These are phyloP conservation scores for Penicillium canescens DNA, from an alignment of 495 filamentous ascomycete genomes.

Conservation along the genomic window DNA sequence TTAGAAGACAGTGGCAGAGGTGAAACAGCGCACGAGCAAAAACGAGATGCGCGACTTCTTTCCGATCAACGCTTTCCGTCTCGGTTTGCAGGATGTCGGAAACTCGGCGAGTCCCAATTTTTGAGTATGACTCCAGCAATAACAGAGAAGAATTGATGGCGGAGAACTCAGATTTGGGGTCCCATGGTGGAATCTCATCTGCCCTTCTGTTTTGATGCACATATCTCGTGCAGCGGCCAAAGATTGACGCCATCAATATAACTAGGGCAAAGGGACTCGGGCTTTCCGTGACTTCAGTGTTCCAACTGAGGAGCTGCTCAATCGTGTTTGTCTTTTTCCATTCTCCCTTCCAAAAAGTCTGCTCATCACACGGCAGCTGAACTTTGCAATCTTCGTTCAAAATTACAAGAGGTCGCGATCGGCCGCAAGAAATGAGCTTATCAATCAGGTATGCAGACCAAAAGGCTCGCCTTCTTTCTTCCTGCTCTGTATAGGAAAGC, in stretches of 20 bases:
- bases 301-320: slow-evolving; percentile 22
- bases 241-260: slow-evolving; percentile 28
- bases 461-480: slow-evolving; percentile 30
- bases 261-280: slow-evolving; percentile 26
- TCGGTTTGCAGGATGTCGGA: slow-evolving; percentile 4
- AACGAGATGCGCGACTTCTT: slow-evolving; percentile 22
- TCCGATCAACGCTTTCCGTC: slow-evolving; percentile 4
- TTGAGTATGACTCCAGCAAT: slow-evolving; percentile 28
- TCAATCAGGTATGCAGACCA: slow-evolving; percentile 35
- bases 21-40: slow-evolving; percentile 32
- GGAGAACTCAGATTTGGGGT: slow-evolving; percentile 29
- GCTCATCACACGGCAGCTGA: slow-evolving; percentile 32
- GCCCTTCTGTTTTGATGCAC: slow-evolving; percentile 16
- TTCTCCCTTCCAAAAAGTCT: slow-evolving; percentile 15
- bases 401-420: slow-evolving; percentile 25
- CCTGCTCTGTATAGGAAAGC: slow-evolving; percentile 26
- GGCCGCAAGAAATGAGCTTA: slow-evolving; percentile 31
- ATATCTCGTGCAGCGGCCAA: slow-evolving; percentile 30
- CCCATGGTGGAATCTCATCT: slow-evolving; percentile 31
- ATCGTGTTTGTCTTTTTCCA: slow-evolving; percentile 26
- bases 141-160: slow-evolving; percentile 27
- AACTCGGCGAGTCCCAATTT: slow-evolving; percentile 7
- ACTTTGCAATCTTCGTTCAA: slow-evolving; percentile 28
- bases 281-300: slow-evolving; percentile 12
- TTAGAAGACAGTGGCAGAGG: slow-evolving; percentile 31